phyloP scores from a whole-genome alignment of 139 green algal species.

The Micromonas pusilla region DNA sequence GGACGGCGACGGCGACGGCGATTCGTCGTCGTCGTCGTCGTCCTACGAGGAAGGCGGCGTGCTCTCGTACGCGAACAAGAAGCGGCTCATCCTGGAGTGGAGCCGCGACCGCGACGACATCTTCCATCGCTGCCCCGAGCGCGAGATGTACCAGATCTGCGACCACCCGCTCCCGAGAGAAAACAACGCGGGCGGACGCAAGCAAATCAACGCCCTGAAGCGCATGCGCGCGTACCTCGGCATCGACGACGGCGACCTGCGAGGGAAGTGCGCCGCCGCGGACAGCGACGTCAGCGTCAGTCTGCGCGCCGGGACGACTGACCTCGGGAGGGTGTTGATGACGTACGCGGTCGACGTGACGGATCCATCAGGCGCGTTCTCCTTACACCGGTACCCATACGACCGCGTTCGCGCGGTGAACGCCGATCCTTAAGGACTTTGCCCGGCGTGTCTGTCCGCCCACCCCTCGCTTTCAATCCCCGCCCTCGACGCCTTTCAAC shows the following conservation, averaged over 20 bases:
- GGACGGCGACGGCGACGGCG: neutral
- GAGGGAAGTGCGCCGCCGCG: neutral
- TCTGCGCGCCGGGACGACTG: too few relatives aligned
- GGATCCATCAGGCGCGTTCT: too few relatives aligned
- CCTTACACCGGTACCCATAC: too few relatives aligned
- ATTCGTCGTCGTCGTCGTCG: neutral
- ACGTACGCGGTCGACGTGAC: too few relatives aligned
- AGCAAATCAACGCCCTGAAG: neutral
- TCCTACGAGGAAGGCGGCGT: neutral
- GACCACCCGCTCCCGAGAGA: neutral
- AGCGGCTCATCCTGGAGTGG: neutral
- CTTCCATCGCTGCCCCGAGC: neutral
- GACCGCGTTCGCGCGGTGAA: too few relatives aligned
- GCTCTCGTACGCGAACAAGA: slow-evolving; percentile 7
- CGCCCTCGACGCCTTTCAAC: too few relatives aligned
- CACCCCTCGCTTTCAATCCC: too few relatives aligned
- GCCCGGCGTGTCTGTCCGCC: too few relatives aligned
- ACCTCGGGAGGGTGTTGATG: too few relatives aligned
- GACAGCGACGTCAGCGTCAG: neutral
- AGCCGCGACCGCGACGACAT: neutral
- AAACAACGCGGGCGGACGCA: neutral
- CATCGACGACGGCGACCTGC: neutral
- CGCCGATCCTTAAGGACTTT: too few relatives aligned
- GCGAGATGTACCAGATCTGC: neutral
- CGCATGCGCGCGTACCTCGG: neutral